Conservation (phyloP, 2,329 filamentous ascomycete genomes). For the Ascochyta fabae region DNA sequence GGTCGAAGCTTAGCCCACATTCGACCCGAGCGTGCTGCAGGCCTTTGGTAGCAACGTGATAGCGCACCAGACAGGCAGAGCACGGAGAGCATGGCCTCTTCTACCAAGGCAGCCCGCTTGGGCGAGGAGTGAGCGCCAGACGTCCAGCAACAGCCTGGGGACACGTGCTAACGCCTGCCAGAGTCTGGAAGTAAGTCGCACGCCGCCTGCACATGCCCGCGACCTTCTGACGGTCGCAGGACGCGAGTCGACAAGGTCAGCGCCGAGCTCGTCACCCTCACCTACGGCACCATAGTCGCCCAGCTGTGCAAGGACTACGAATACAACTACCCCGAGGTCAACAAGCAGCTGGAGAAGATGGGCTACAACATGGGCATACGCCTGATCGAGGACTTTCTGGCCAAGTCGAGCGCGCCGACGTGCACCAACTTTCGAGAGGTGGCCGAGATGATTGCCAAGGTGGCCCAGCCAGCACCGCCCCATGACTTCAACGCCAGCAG, state of each 20-base stretch:
- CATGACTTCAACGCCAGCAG: neutral
- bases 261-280: conserved; percentile 94
- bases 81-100: conserved; percentile 52
- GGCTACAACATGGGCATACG: conserved; percentile 97
- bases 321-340: conserved; percentile 91
- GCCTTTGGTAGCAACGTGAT: neutral
- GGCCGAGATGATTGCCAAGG: conserved; percentile 94
- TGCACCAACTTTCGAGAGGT: conserved; percentile 95
- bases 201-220: neutral
- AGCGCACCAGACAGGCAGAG: neutral
- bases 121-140: conserved; percentile 72
- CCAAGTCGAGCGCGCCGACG: conserved; percentile 87
- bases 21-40: neutral
- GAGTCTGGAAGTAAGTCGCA: conserved; percentile 86
- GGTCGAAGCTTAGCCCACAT: conserved; percentile 9
- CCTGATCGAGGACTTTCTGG: conserved; percentile 95
- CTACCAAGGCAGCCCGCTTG: conserved; percentile 71
- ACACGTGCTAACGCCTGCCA: conserved; percentile 54
- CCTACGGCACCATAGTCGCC: conserved; percentile 95
- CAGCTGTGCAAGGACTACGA: conserved; percentile 97
- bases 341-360: conserved; percentile 98
- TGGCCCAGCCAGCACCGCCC: conserved; percentile 42
- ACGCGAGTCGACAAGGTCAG: conserved; percentile 97
- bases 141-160: conserved; percentile 25
- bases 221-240: conserved; percentile 58